phyloP scores from a whole-genome alignment of 192 early-diverging fungal genomes.

The Coemansia sp. region DNA sequence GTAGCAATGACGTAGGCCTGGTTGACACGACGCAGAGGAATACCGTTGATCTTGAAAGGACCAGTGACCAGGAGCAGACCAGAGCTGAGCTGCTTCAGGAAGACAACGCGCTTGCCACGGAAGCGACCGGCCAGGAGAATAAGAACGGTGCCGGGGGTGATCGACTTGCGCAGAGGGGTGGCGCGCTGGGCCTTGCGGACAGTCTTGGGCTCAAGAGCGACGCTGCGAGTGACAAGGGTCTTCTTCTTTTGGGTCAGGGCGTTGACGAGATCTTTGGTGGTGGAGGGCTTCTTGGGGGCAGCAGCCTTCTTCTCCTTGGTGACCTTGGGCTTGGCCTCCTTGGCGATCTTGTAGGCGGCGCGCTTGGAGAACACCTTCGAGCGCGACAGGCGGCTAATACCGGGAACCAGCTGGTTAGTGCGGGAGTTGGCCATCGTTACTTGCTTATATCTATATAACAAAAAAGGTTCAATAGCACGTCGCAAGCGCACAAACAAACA shows the following conservation, averaged over 20 bases:
- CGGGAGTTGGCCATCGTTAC: slow-evolving; percentile 65
- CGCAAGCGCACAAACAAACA: not conserved
- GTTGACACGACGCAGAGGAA: slow-evolving; percentile 96
- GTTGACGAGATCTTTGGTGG: slow-evolving; percentile 81
- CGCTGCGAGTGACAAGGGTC: slow-evolving; percentile 82
- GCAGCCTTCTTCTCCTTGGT: slow-evolving; percentile 6
- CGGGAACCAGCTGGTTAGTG: slow-evolving; percentile 82
- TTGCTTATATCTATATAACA: slow-evolving; percentile 34
- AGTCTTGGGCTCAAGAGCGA: slow-evolving; percentile 75
- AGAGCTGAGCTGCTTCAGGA: slow-evolving; percentile 92
- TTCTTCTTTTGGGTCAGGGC: slow-evolving; percentile 64
- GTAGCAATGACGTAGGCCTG: slow-evolving; percentile 99
- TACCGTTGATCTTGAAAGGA: slow-evolving; percentile 98
- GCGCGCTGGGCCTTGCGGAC: slow-evolving; percentile 74
- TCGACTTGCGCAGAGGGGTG: slow-evolving; percentile 79
- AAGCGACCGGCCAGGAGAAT: slow-evolving; percentile 94
- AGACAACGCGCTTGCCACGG: slow-evolving; percentile 98
- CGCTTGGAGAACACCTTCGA: slow-evolving; percentile 81
- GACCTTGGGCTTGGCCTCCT: slow-evolving; percentile 56
- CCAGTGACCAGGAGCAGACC: slow-evolving; percentile 97
- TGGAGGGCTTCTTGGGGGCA: slow-evolving; percentile 20
- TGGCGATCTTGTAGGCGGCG: slow-evolving; percentile 87
- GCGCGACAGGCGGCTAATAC: slow-evolving; percentile 81
- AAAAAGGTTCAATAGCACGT: not conserved
- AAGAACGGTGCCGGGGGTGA: slow-evolving; percentile 97